Evolutionary conservation across 306 rosid species (phyloP), one percentile per base, ranked within the genome.

Genomic region (Chamaecrista fasciculata): DNA sequence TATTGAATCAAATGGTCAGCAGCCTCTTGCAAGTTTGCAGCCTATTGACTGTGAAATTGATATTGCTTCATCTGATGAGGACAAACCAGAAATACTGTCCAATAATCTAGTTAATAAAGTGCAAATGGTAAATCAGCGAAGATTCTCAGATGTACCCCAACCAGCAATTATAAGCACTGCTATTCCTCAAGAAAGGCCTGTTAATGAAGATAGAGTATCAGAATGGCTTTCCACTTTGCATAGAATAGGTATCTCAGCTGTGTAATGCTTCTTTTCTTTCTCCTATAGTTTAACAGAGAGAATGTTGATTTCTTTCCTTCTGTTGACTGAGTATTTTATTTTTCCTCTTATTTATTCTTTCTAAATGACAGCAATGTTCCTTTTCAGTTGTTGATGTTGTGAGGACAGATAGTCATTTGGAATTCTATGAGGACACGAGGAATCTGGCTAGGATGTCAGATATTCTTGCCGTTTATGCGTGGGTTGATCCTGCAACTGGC

Each of bases 191-290:
- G 80, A 55, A 51, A 78, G 76, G 83, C 58, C 63, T 46, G 72
- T 62, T 50, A 79, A 62, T 73, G 96, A 80, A 79, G 91, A 83
- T 52, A 85, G 81, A 75, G 90, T 85, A 69, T 86, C 97, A 23
- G 97, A 91, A 80, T 91, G 97, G 97, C 94, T 89, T 62, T 91
- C 96, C 96, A 91, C 96, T 62, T 86, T 91, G 78, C 97, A 91
- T 77, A 84, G 84, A 67, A 91, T 89, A 77, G 97, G 97, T 84
- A 85, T 57, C 63, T 72, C 61, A 40, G 44, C 42, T 76, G 34
- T 28, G 20, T 36, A 58, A 23, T 11, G 55, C 53, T 14, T 62
- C 62, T 60, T 5, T 14, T 69, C 25, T 61, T 62, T 50, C 51
- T 55, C 29, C 28, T 43, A 12, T 72, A 21, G 14, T 68, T 76